Evolutionary conservation across 306 rosid species (phyloP), one percentile per base, ranked within the genome.

Genomic region (Lathyrus tuberosus): DNA sequence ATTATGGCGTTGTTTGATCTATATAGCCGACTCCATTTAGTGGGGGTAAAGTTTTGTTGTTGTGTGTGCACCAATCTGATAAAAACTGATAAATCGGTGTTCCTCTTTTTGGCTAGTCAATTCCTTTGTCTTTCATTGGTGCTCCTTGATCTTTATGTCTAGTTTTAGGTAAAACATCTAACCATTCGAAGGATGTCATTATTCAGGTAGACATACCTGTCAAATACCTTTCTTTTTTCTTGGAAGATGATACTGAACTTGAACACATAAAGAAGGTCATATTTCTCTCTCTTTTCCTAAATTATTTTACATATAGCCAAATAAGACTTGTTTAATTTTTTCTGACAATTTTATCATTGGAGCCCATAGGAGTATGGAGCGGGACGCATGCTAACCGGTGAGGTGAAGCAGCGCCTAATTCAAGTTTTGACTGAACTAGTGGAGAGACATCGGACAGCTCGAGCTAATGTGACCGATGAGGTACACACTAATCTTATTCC

Each of bases 361-460:
- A n/a, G 41, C 56, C 71, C 40, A 18, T 71, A 91, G 97, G 97
- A 91, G 80, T 91, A 88, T 62, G 95, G 92, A 75, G 85, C 88
- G 5, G 97, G 99, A 48, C 89, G 88, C 37, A 84, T 91, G 99
- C 85, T 94, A 24, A 94, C 99, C 4, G 99, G 99, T 57, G 92
- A 94, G 84, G 97, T 94, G 66, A 94, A 94, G 85, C 87, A 88
- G 52, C 86, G 86, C 22, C 88, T 94, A 46, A 60, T 65, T 24
- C 56, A 84, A 80, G 92, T 91, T 60, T 79, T 91, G 82, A 88
- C 96, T 16, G 90, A 82, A 81, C 9, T 91, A 28, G 96, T 88
- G 20, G 99, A 94, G 79, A 88, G 96, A 74, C 99, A 94, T 70
- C 77, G 89, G 5, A 77, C 77, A 78, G 92, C 96, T 51, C 95